phyloP scores from a whole-genome alignment of 2,329 filamentous ascomycete species.

The Ceratocystis papillata region DNA sequence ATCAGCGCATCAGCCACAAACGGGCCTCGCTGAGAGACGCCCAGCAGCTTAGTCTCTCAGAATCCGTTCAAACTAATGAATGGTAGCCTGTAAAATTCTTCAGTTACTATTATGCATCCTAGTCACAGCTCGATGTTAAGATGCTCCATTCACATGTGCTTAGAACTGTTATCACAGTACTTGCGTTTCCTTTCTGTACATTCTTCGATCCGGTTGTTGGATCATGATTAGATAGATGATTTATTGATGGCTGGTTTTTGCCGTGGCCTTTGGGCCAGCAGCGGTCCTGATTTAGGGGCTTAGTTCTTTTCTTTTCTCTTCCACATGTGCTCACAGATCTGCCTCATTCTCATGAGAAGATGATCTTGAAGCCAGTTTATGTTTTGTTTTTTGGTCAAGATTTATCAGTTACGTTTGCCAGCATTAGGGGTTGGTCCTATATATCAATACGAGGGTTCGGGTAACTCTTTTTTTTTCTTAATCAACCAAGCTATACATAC shows the following conservation, averaged over 20 bases:
- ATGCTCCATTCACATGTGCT: conserved; percentile 1
- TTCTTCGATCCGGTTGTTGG: neutral
- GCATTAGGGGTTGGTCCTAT: neutral
- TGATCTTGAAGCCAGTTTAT: neutral
- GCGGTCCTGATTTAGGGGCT: neutral
- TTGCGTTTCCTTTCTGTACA: neutral
- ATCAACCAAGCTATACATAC: no score
- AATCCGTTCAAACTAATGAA: conserved; percentile 2
- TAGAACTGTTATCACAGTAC: conserved; percentile 4
- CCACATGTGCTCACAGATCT: neutral
- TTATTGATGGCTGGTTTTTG: neutral
- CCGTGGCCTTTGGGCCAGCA: neutral
- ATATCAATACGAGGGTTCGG: no score
- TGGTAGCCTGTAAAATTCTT: conserved; percentile 10
- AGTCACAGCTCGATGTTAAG: neutral
- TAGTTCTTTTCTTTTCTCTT: neutral
- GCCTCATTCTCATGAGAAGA: neutral
- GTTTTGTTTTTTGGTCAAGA: neutral
- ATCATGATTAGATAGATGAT: conserved; percentile 6
- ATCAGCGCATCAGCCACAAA: conserved; percentile 17
- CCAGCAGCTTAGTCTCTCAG: neutral
- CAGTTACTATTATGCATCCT: neutral
- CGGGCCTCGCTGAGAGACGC: conserved; percentile 4
- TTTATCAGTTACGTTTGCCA: neutral
- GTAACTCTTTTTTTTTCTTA: no score